Evolutionary conservation across 208 protist species (phyloP).

Genomic region (Acanthamoeba castellanii): DNA sequence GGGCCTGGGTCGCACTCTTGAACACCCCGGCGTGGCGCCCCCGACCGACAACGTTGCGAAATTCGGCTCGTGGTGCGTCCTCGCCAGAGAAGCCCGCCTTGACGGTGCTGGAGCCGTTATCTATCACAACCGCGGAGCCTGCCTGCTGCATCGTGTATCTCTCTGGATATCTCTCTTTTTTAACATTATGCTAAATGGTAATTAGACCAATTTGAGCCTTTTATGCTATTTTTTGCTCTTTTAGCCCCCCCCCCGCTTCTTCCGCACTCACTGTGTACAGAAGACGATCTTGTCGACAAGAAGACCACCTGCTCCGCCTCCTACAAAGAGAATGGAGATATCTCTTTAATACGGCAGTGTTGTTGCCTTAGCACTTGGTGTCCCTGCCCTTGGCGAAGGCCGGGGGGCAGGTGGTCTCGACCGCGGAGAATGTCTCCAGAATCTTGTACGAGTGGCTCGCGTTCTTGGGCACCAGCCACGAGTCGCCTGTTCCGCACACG

Average conservation of each 20-base stretch:
- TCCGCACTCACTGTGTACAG: too few species aligned
- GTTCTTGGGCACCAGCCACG: constrained; percentile 56
- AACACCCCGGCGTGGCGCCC: constrained; percentile 95
- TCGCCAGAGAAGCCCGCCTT: constrained; percentile 94
- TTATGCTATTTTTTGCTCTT: too few species aligned
- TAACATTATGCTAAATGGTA: too few species aligned
- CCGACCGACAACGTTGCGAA: constrained; percentile 97
- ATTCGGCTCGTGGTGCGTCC: constrained; percentile 96
- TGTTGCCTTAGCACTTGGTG: not conserved
- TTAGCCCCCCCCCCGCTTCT: too few species aligned
- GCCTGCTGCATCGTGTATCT: too few species aligned
- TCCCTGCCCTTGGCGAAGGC: constrained; percentile 23
- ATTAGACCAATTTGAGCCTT: too few species aligned
- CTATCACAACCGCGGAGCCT: constrained; percentile 75
- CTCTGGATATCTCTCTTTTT: too few species aligned
- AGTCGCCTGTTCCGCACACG: not conserved
- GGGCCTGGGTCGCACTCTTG: constrained; percentile 96
- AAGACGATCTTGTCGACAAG: too few species aligned
- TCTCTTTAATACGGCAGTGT: too few species aligned
- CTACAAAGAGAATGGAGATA: too few species aligned
- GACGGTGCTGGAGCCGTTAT: constrained; percentile 84
- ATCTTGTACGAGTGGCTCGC: constrained; percentile 40
- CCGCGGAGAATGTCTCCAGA: not conserved
- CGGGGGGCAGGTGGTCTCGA: constrained; percentile 20
- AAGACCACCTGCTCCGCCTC: too few species aligned